Conservation (phyloP, 2,329 filamentous ascomycete genomes). For the Alternaria dauci region DNA sequence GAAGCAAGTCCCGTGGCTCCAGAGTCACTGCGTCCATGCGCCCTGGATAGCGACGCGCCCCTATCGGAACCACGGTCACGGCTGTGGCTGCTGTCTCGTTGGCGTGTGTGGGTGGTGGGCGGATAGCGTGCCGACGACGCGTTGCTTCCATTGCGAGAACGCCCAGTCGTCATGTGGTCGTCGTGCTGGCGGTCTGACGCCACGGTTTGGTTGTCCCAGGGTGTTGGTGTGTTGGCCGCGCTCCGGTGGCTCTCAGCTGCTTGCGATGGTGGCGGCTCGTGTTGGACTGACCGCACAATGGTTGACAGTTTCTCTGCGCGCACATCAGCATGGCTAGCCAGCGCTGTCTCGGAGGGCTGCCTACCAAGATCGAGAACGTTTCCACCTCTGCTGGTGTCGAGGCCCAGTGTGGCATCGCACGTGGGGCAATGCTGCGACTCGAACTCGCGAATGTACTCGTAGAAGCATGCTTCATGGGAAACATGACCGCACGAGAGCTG, state of each 20-base stretch:
- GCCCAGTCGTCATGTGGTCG: slow-evolving; percentile 52
- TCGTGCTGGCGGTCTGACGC: slow-evolving; percentile 54
- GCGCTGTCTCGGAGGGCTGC: slow-evolving; percentile 33
- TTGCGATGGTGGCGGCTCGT: slow-evolving; percentile 59
- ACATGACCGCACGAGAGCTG: slow-evolving; percentile 98
- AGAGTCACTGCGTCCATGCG: slow-evolving; percentile 80
- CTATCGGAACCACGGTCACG: slow-evolving; percentile 50
- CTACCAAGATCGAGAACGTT: slow-evolving; percentile 86
- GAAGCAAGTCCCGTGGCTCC: slow-evolving; percentile 75
- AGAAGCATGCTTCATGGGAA: slow-evolving; percentile 97
- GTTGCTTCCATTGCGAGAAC: slow-evolving; percentile 47
- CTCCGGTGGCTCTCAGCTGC: slow-evolving; percentile 49
- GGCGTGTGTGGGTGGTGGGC: slow-evolving; percentile 36
- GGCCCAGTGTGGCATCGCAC: slow-evolving; percentile 87
- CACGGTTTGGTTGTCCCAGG: slow-evolving; percentile 69
- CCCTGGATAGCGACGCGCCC: slow-evolving; percentile 49
- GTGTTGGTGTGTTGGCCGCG: slow-evolving; percentile 65
- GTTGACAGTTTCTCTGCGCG: slow-evolving; percentile 89
- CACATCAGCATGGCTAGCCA: slow-evolving; percentile 25
- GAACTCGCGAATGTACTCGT: slow-evolving; percentile 95
- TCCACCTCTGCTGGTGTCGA: slow-evolving; percentile 91
- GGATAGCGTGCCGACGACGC: slow-evolving; percentile 44
- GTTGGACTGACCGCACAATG: slow-evolving; percentile 84
- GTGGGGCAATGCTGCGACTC: slow-evolving; percentile 94
- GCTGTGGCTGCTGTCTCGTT: slow-evolving; percentile 51